Base-by-base conservation (phyloP, 768 basidiomycete species). In the Collybiopsis confluens region DNA sequence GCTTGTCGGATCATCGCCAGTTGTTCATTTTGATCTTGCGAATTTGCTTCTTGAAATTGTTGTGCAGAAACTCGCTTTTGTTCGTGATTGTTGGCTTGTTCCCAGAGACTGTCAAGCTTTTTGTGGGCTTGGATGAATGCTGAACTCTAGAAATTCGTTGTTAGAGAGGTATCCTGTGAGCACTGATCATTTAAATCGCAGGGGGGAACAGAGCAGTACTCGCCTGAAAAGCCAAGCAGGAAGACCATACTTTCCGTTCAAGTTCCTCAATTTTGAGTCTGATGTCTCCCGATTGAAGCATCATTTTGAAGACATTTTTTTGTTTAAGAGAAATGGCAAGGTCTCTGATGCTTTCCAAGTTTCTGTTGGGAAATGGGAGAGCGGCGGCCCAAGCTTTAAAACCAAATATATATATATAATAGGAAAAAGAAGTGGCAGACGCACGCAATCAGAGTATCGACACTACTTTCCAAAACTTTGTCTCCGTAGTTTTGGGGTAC, bases 341-440 rank as follows among this genome's bases (percentile, higher is more conserved):
- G 21, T 48, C 47, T 21, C 47, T 48, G 47, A 48, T 37, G 33
- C 47, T 48, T 24, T 48, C 47, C 33, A 48, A 7, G 16, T 48
- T 48, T 0, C 47, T n/a, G n/a, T n/a, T n/a, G n/a, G n/a, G n/a
- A n/a, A n/a, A n/a, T 48, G 4, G 18, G 23, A 23, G 30, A 13
- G 6, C 5, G 30, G 5, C 30, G 13, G 30, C 30, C 24, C 20
- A 37, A 35, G 26, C 18, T 21, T 18, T 18, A 18, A 15, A 35
- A 16, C 9, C 36, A 5, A 36, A 9, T 4, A 30, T 5, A 21
- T 33, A 15, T 35, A 11, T 27, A 35, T 23, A 8, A 18, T 2
- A 33, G 20, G 15, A 45, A 13, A 27, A 18, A 10, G 30, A 33
- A 46, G 13, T 24, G 16, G 15, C 21, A 9, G n/a, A 48, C 47